Evolutionary conservation across 2,329 filamentous ascomycete genomes (phyloP), one percentile per base, ranked within the genome.

Genomic region (Tolypocladium pustulatum): DNA sequence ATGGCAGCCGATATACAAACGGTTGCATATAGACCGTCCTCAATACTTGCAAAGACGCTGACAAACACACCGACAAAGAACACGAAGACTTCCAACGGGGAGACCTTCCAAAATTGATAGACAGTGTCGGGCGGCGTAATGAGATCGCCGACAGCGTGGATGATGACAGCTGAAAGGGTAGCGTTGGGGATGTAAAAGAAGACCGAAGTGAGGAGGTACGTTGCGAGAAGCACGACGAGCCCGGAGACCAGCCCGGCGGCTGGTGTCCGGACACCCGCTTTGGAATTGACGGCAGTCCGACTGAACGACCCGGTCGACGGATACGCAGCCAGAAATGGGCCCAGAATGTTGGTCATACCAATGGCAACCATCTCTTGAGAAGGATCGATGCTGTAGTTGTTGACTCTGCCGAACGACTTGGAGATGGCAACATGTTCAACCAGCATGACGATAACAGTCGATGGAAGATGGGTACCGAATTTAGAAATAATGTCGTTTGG

Each of bases 401-500:
- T 97, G 66, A 97, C 84, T 60, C 93, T 84, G 12, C 94, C 94
- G 65, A 99, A 97, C 0, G 93, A 97, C 72, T 97, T 99, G 22
- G 92, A 91, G 62, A 97, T 97, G 54, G 93, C 91, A 66, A 97
- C 96, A 71, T 97, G 93, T 73, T 97, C 94, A 61, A 97, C 95
- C 40, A 97, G 80, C 59, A 97, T 80, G n/a, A 99, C 92, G 64
- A 97, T 96, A 57, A 97, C 86, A 0, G 89, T 87, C 9, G 89
- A 89, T 0, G 94, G 94, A 4, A 97, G 77, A 63, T 97, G 81
- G 51, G 79, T 78, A 1, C 82, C 79, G 67, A 96, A 91, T 0
- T 83, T 75, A 2, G 76, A 79, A 68, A 96, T 82, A 56, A 97
- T 82, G 0, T 78, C 72, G 0, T 72, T 73, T 63, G 88, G 84